Base-by-base conservation (phyloP, 768 basidiomycete genomes). In the Inosperma sp. region DNA sequence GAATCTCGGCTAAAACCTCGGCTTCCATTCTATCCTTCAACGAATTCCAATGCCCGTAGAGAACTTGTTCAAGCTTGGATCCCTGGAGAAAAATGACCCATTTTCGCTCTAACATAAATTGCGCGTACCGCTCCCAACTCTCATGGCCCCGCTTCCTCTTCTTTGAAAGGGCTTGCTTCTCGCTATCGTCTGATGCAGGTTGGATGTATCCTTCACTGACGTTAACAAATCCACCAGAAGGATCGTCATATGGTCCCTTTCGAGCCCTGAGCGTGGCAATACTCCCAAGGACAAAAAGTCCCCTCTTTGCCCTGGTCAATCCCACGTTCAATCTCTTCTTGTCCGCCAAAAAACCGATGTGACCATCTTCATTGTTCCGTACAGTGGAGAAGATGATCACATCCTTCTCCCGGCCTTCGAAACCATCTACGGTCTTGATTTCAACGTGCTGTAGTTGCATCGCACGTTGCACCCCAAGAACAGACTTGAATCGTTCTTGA, bases 391-490 rank as follows among this genome's bases (percentile, higher is more conserved):
- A 93, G 35, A 96, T 76, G 55, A 96, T 88, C 34, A 95, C 82
- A 25, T 91, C 86, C 70, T 95, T 95, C 71, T 96, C 91, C 37
- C 91, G 78, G 10, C 93, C 93, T 66, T 96, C 91, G 65, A 94
- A 96, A 16, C 93, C 93, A 59, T 96, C 93, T 12, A 96, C 93
- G 0, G 93, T 95, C 71, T 88, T 90, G 60, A 95, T 79, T 66
- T 95, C 93, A 45, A 96, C 77, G 46, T 78, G 65, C 0, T 69
- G 61, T 6, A 91, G 65, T 56, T 93, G 83, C 68, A 78, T 71
- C 16, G 76, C 81, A 21, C 90, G 82, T 39, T 76, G 75, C 12
- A 75, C 67, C 17, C 91, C 92, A 19, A 94, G 73, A 0, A 80
- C 75, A 5, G 66, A 61, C 31, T 68, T 65, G 62, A 92, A 86